phyloP scores from a whole-genome alignment of 2,329 filamentous ascomycete genomes.

The Helotiales sp. region DNA sequence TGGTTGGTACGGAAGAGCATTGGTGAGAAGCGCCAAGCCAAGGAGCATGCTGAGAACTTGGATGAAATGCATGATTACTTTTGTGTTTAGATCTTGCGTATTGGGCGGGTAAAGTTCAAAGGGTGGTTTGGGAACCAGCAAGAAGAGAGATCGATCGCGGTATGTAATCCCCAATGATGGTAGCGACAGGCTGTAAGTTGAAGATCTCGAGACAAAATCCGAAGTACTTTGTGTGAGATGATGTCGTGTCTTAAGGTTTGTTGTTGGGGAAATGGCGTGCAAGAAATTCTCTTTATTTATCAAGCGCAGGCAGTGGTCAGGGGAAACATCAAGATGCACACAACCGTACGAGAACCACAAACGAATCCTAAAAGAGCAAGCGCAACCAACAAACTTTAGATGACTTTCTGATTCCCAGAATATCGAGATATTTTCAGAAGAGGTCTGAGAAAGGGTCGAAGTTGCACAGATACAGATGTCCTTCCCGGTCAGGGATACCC shows the following conservation, averaged over 20 bases:
- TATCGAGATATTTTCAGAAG: neutral
- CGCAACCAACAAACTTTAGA: neutral
- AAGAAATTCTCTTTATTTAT: neutral
- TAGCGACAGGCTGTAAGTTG: neutral
- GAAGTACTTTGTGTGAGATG: neutral
- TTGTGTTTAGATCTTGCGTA: neutral
- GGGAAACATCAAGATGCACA: neutral
- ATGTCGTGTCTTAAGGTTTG: no score
- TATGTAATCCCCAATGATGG: neutral
- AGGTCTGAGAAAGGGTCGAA: neutral
- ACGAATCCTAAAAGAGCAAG: neutral
- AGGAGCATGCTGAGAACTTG: conserved; percentile 12
- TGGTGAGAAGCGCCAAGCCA: conserved; percentile 11
- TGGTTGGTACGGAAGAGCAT: neutral
- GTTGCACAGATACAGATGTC: neutral
- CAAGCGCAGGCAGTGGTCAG: neutral
- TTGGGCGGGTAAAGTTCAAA: neutral
- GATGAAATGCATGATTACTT: conserved; percentile 16
- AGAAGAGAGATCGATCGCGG: no score
- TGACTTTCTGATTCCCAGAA: neutral
- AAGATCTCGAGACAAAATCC: neutral
- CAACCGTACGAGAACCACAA: neutral
- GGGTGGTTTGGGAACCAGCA: neutral
- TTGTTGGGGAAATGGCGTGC: no score
- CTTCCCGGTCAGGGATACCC: neutral